Evolutionary conservation across 352 stramenopile species (phyloP), one percentile per base, ranked within the genome.

Genomic region (Pythium plurisporium): DNA sequence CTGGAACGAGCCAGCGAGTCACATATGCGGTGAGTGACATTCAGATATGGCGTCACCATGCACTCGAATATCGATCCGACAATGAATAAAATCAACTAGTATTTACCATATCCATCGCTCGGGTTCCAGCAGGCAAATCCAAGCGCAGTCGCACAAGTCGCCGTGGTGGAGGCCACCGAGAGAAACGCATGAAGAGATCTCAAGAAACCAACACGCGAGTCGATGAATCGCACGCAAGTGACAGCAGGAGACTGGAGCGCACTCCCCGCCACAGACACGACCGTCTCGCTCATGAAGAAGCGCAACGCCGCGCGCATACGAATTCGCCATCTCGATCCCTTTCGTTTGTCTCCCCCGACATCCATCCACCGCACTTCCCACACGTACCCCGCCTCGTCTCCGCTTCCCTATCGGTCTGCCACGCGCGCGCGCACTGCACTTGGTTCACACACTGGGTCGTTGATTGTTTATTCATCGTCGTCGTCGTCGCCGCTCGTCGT

Each of bases 401-500:
- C 38, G 38, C 46, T 27, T 25, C 30, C 10, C 19, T 22, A 12
- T n/a, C 29, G 6, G 22, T n/a, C 43, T 11, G 20, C n/a, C 29
- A 30, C 25, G 23, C 45, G 19, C 29, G 38, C 51, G 20, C 51
- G 40, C 31, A 55, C 48, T 49, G 44, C 37, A 51, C 31, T 10
- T 44, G 44, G 46, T 51, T 14, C 29, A 45, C n/a, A 57, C 42
- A 48, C 38, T 43, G 12, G 53, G 19, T 48, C 30, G 26, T 34
- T 14, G 29, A 4, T 19, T 30, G 41, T 60, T 64, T 67, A 67
- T 64, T 71, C 58, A 33, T 71, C 69, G 60, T 82, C 67, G 55
- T 81, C 69, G 59, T 87, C 73, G 31, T 55, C 47, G 59, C 62
- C 57, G 54, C 68, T 48, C 12, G 68, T 19, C 23, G 69, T 52